Conservation (phyloP, 2,329 filamentous ascomycete genomes). For the Juglanconis sp. region DNA sequence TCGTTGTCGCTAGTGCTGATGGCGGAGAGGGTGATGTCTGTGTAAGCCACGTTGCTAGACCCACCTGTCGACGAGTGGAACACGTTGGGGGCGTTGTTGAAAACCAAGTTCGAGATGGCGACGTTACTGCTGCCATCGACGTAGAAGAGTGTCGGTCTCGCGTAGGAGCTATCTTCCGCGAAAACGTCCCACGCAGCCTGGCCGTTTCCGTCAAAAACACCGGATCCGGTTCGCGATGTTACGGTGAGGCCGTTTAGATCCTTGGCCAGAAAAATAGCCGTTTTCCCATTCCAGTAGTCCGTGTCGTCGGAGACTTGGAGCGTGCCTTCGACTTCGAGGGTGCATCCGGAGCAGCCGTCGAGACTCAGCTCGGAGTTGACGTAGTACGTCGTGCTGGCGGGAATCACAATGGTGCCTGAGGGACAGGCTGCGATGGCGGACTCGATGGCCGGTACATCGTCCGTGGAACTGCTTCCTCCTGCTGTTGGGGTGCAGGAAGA, state of each 20-base stretch:
- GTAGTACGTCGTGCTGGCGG: constrained; percentile 37
- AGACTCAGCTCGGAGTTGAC: constrained; percentile 41
- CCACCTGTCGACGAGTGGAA: constrained; percentile 38
- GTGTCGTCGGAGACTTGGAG: constrained; percentile 37
- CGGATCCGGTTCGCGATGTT: constrained; percentile 35
- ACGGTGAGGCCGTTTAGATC: constrained; percentile 36
- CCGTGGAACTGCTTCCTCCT: constrained; percentile 24
- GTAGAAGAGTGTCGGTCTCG: constrained; percentile 38
- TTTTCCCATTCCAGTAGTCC: constrained; percentile 39
- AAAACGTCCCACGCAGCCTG: constrained; percentile 40
- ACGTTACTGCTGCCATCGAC: constrained; percentile 36
- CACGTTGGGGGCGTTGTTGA: constrained; percentile 43
- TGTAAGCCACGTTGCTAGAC: constrained; percentile 33
- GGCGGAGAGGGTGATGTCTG: constrained; percentile 35
- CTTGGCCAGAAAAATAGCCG: constrained; percentile 36
- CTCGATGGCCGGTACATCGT: constrained; percentile 42
- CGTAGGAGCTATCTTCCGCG: constrained; percentile 34
- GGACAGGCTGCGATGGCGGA: constrained; percentile 36
- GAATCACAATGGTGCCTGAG: constrained; percentile 41
- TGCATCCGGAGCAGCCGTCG: constrained; percentile 39
- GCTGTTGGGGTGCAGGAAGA: constrained; percentile 14
- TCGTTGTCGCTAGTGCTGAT: constrained; percentile 34
- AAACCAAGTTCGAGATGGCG: constrained; percentile 32
- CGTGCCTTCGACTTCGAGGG: constrained; percentile 43
- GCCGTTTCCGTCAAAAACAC: constrained; percentile 45